phyloP scores from a whole-genome alignment of 352 stramenopile species.

The Globisporangium paddicum region DNA sequence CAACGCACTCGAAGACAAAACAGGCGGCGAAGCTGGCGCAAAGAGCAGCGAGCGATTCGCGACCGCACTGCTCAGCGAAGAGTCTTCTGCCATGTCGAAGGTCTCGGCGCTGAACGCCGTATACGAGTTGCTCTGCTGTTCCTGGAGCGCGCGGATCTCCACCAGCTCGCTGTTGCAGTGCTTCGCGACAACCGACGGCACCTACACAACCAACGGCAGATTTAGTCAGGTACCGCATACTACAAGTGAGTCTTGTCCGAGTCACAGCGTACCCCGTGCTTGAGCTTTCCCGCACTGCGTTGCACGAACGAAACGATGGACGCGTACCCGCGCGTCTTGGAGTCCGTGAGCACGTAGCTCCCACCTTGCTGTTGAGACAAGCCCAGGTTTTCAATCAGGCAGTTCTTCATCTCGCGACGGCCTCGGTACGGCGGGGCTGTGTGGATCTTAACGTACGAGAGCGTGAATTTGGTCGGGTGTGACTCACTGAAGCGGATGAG shows the following conservation, averaged over 20 bases:
- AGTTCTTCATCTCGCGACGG: constrained; percentile 61
- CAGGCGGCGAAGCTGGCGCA: constrained; percentile 18
- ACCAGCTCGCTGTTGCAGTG: constrained; percentile 57
- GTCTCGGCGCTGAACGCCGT: constrained; percentile 66
- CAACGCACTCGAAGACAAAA: background rate
- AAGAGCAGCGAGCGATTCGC: constrained; percentile 34
- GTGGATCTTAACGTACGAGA: constrained; percentile 78
- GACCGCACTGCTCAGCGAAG: constrained; percentile 11
- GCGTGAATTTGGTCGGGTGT: constrained; percentile 67
- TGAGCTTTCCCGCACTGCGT: constrained; percentile 46
- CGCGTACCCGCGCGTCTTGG: constrained; percentile 36
- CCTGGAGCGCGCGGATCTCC: constrained; percentile 28
- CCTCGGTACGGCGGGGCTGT: constrained; percentile 17
- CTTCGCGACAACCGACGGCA: constrained; percentile 44
- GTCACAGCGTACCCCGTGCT: constrained; percentile 50
- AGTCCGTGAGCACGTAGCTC: constrained; percentile 53
- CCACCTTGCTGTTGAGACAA: background rate
- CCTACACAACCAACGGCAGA: constrained; percentile 14
- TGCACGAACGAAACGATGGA: constrained; percentile 70
- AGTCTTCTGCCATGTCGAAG: constrained; percentile 24
- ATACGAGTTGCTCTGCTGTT: constrained; percentile 54
- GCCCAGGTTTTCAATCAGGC: constrained; percentile 60
- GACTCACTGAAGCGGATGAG: constrained; percentile 78
- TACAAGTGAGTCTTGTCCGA: no score
- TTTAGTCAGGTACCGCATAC: background rate